phyloP scores from a whole-genome alignment of 2,329 filamentous ascomycete species.

The Davidsoniella virescens region DNA sequence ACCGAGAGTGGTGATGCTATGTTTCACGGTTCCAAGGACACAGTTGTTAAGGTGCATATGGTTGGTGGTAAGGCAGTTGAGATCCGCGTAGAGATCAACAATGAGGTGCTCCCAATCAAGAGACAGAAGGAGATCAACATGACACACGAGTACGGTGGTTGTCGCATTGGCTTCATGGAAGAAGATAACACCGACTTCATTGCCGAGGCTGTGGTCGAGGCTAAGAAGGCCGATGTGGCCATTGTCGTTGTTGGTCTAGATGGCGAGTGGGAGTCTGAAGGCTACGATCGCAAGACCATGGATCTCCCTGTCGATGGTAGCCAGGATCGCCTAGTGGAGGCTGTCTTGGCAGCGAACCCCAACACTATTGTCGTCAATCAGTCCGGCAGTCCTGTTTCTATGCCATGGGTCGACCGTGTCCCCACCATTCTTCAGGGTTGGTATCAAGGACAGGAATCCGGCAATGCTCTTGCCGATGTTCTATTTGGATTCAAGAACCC shows the following conservation, averaged over 20 bases:
- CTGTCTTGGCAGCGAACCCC: slow-evolving; percentile 45
- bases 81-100: slow-evolving; percentile 48
- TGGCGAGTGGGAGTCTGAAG: slow-evolving; percentile 61
- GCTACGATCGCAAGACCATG: slow-evolving; percentile 57
- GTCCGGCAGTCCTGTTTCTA: slow-evolving; percentile 49
- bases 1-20: slow-evolving; percentile 53
- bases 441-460: slow-evolving; percentile 57
- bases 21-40: slow-evolving; percentile 52
- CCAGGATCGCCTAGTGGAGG: slow-evolving; percentile 46
- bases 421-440: slow-evolving; percentile 57
- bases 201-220: slow-evolving; percentile 47
- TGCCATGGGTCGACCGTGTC: slow-evolving; percentile 52
- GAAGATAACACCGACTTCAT: slow-evolving; percentile 45
- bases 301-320: slow-evolving; percentile 46
- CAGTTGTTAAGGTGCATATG: slow-evolving; percentile 43
- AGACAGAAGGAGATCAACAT: slow-evolving; percentile 41
- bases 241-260: slow-evolving; percentile 54
- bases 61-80: slow-evolving; percentile 42
- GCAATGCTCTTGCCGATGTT: slow-evolving; percentile 52
- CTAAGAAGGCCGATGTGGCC: slow-evolving; percentile 47
- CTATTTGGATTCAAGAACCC: slow-evolving; percentile 48
- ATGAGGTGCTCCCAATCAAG: slow-evolving; percentile 43
- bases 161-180: slow-evolving; percentile 55
- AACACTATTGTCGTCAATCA: slow-evolving; percentile 53
- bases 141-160: slow-evolving; percentile 53